Evolutionary conservation across 164 flowering plant genomes (phyloP), one percentile per base, ranked within the genome.

Genomic region (Vitis vinifera): DNA sequence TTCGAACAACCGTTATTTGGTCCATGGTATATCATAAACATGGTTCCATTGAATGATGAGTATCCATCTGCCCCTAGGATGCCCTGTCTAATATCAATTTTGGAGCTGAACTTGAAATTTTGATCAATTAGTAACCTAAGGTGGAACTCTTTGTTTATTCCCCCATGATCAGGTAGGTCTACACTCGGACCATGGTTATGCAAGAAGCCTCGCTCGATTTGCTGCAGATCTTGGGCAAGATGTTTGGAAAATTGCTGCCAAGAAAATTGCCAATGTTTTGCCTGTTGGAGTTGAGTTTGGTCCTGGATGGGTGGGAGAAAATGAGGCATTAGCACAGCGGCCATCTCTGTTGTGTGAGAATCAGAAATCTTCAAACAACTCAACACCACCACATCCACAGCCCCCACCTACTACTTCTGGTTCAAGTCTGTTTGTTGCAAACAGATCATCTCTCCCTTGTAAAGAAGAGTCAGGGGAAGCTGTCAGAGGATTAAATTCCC

Each of bases 151-250:
- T 37, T 51, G 15, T 19, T 57, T 2, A 27, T 23, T n/a, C 27
- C 55, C 51, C 71, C 27, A 51, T 29, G 63, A 68, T 64, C 86
- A 95, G 99, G 96, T 95, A 53, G 99, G 97, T 71, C 68, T 88
- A 50, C 84, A 82, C 30, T 10, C 73, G 12, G 90, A 90, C 68
- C 84, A 85, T 71, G 87, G 89, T 29, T 93, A 93, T 76, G 89
- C 95, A 10, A 83, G 89, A 72, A 95, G 99, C 77, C 67, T 95
- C 37, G 91, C 95, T 60, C 85, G 89, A 11, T 95, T 86, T 84
- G 93, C 97, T 64, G 94, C 91, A 47, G 80, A 80, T 75, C 88
- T 91, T 73, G 99, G 99, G 23, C 92, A 97, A 37, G 77, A 74
- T 69, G 95, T 83, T 49, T 87, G 97, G 97, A 81, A 82, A 71